phyloP scores from a whole-genome alignment of 1,284 basidiomycete genomes.

The Irpex lacteus region DNA sequence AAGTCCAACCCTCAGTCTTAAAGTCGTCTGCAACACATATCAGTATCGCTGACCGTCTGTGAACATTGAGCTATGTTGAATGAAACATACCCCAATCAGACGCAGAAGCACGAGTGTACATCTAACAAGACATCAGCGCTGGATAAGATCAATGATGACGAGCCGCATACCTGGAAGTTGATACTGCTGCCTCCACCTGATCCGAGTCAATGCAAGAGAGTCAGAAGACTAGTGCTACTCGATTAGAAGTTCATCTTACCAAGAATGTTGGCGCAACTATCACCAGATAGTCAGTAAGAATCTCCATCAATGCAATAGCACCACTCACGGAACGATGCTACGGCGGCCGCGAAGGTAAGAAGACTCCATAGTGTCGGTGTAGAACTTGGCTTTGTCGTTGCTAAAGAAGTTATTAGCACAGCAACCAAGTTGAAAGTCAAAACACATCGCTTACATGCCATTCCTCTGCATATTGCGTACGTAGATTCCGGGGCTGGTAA shows the following conservation, averaged over 20 bases:
- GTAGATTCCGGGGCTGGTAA: constrained; percentile 57
- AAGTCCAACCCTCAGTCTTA: constrained; percentile 67
- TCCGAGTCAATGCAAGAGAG: constrained; percentile 34
- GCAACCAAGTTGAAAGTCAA: background rate
- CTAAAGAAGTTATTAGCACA: constrained; percentile 29
- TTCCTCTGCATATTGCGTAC: constrained; percentile 68
- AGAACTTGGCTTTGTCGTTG: constrained; percentile 74
- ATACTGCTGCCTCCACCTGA: constrained; percentile 53
- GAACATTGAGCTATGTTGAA: too few species aligned
- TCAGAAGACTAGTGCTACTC: background rate
- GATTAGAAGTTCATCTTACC: constrained; percentile 34
- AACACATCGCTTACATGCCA: constrained; percentile 47
- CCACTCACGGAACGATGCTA: constrained; percentile 62
- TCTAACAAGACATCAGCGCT: constrained; percentile 29
- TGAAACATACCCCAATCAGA: constrained; percentile 61
- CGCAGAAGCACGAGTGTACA: constrained; percentile 70
- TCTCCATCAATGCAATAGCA: background rate
- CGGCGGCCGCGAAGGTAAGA: constrained; percentile 58
- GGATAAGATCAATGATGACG: background rate
- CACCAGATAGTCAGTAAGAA: background rate
- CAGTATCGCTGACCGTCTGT: too few species aligned
- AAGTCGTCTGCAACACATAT: constrained; percentile 53
- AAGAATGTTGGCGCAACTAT: constrained; percentile 65
- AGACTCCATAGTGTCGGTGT: constrained; percentile 57
- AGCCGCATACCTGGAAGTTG: constrained; percentile 56